Evolutionary conservation across 495 filamentous ascomycete species (phyloP), one percentile per base, ranked within the genome.

Genomic region (Endocarpon pusillum): DNA sequence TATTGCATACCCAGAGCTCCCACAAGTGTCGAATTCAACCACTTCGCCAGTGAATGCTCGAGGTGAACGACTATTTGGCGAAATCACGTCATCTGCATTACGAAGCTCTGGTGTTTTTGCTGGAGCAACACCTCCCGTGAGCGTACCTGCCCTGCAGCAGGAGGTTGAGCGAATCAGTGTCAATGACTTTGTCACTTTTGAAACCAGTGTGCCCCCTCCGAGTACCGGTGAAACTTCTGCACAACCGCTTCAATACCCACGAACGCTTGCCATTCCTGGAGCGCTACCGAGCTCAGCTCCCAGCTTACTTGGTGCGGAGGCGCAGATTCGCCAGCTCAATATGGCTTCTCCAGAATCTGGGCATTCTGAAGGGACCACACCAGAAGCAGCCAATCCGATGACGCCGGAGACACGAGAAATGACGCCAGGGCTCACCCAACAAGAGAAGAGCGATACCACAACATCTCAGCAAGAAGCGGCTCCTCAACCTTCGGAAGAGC

Each of bases 41-140:
- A 14, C 28, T 6, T n/a, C n/a, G n/a, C 12, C 28, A 6, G 28
- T 17, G 7, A 5, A 17, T 17, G 28, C 7, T 7, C 5, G 12
- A 15, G 28, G 51, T 9, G 54, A 55, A 33, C 71, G 75, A 19
- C 61, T 93, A 3, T 92, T 87, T 55, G 84, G 85, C 1, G 83
- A 93, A 51, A 75, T 94, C 32, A 71, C 70, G 18, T 49, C 61
- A 9, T 81, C 81, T 4, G 75, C 69, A 8, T 49, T 89, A 3
- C 65, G 69, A 15, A 86, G 76, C 53, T 72, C 71, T 18, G 64
- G 61, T 32, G 42, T 37, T n/a, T 36, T 46, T 26, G n/a, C 48
- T 3, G 39, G 41, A 31, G 45, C 37, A 0, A 54, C 47, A 32
- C 45, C 49, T 28, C 42, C 40, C 23, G 48, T 47, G 32, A 36